Base-by-base conservation (phyloP, 2,329 filamentous ascomycete genomes). In the Colletotrichum echinochloae region DNA sequence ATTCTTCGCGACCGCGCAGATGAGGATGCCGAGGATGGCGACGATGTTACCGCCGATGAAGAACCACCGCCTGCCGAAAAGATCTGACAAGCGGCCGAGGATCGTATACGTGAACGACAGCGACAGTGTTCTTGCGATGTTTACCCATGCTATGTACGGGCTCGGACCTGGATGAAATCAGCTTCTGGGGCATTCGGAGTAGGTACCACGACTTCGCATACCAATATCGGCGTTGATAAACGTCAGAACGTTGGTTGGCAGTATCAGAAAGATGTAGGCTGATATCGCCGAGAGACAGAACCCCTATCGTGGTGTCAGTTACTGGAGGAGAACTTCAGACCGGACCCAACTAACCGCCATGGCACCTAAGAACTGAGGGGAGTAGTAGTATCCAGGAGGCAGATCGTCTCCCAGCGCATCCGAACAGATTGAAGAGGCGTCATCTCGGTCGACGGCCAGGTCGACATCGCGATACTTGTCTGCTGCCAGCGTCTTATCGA, bases 51-150 rank as follows among this genome's bases (percentile, higher is more conserved):
- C 80, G 18, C 79, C 79, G 26, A 82, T 81, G 68, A 82, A 81
- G 73, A 82, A 81, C 78, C 79, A 82, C 28, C 81, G 76, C 46
- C 80, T 78, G 18, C 81, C 81, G 57, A 83, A 81, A 6, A 82
- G 76, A 74, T 83, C 80, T 1, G 79, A 81, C 9, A 82, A 75
- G 46, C 81, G 80, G 6, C 81, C 81, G 56, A 82, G 76, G 56
- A 81, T 73, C 41, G 69, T 71, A 28, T 71, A 71, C 12, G 65
- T 71, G 26, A 71, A 71, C 2, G 80, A 80, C 14, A 80, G 70
- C 7, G 79, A 73, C 18, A 81, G 73, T 3, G 80, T 81, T 35
- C 78, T 74, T 9, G 79, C 78, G 57, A 81, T 79, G 65, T 79
- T 80, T 52, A 71, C 69, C 69, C 69, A 71, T 2, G 70, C 66